Conservation (phyloP, 768 basidiomycete genomes). For the Naematelia encephala region DNA sequence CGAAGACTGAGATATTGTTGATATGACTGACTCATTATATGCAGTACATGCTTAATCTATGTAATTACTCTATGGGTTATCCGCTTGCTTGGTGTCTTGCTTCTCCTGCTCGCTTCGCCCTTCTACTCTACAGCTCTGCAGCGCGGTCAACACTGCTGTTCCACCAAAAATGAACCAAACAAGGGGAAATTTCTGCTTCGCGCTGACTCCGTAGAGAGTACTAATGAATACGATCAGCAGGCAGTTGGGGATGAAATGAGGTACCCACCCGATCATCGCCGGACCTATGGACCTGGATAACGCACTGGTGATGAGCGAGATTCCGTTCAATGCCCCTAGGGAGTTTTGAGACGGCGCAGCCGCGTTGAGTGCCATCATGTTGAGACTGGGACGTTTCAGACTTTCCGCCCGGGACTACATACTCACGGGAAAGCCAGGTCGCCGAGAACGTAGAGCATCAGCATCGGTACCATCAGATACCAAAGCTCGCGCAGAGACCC, state of each 20-base stretch:
- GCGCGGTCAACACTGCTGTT: not conserved
- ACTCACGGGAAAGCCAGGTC: conserved; percentile 26
- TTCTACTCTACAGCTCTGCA: conserved; percentile 2
- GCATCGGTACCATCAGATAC: conserved; percentile 21
- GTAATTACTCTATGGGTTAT: no score
- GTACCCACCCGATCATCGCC: conserved; percentile 8
- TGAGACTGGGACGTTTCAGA: conserved; percentile 8
- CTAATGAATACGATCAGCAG: no score
- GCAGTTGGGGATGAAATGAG: no score
- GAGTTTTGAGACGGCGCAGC: conserved; percentile 7
- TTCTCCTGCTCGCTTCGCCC: not conserved
- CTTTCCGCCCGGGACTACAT: not conserved
- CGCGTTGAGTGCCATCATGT: conserved; percentile 17
- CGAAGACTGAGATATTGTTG: not conserved
- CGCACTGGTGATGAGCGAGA: conserved; percentile 10
- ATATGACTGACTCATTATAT: no score
- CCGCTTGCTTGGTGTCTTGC: not conserved
- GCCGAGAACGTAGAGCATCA: conserved; percentile 22
- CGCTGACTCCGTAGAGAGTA: not conserved
- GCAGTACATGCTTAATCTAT: no score
- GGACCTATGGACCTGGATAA: conserved; percentile 13
- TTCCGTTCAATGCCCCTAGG: conserved; percentile 17
- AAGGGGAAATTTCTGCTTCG: conserved; percentile 4
- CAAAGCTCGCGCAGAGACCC: conserved; percentile 16
- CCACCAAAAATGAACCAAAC: conserved; percentile 10